phyloP scores from a whole-genome alignment of 129 eudicot genomes.

The Escallonia herrerae region DNA sequence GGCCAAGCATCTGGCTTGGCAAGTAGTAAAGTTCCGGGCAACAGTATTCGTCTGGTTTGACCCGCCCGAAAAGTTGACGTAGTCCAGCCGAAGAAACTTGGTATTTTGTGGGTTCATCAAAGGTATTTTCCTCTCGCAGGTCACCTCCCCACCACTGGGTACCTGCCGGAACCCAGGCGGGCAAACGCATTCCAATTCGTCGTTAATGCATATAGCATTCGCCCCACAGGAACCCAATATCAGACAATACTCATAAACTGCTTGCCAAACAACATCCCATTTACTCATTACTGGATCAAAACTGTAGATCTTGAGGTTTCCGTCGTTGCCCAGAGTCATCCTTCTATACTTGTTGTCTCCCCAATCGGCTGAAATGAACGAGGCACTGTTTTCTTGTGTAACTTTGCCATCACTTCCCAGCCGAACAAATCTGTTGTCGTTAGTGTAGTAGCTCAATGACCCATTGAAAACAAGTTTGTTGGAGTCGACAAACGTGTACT shows the following conservation, averaged over 20 bases:
- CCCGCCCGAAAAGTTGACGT: constrained; percentile 59
- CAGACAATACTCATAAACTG: constrained; percentile 43
- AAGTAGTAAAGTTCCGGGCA: constrained; percentile 32
- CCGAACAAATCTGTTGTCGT: constrained; percentile 12
- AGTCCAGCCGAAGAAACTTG: constrained; percentile 66
- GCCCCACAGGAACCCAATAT: constrained; percentile 57
- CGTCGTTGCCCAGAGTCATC: constrained; percentile 53
- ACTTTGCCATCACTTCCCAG: constrained; percentile 36
- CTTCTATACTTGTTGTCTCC: constrained; percentile 43
- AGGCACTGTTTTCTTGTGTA: constrained; percentile 6
- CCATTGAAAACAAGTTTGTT: constrained; percentile 20
- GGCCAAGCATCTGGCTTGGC: constrained; percentile 38
- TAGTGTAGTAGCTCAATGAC: constrained; percentile 21
- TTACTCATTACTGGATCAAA: constrained; percentile 21
- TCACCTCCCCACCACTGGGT: constrained; percentile 7
- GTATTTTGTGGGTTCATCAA: constrained; percentile 2
- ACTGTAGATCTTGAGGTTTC: constrained; percentile 55
- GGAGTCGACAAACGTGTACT: constrained; percentile 29
- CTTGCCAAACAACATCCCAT: constrained; percentile 76
- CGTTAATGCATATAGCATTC: constrained; percentile 47
- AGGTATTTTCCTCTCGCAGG: constrained; percentile 28
- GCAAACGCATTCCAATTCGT: constrained; percentile 50
- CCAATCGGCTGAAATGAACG: constrained; percentile 43
- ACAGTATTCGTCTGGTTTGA: constrained; percentile 19
- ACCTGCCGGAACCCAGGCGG: constrained; percentile 56